Base-by-base conservation (phyloP, 352 stramenopile species). In the Phytophthora melonis region DNA sequence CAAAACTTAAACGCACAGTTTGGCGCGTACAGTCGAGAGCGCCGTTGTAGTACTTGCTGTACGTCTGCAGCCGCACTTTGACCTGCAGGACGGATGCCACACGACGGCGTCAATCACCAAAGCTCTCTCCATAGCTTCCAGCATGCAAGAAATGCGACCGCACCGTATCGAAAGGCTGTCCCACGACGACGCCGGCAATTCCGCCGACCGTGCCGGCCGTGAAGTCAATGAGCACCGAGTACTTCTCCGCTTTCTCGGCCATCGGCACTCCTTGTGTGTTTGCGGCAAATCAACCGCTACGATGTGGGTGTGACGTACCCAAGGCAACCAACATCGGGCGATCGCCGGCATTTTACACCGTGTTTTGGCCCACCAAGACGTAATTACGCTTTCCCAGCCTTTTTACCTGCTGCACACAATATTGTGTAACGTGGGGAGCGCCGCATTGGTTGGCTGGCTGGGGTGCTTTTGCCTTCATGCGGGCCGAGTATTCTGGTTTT, bases 141-240 rank as follows among this genome's bases (percentile, higher is more conserved):
- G 1, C 7, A 11, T 19, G 11, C 7, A 19, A n/a, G 1, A 25
- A 25, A 16, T 19, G 25, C 25, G 43, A 13, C 43, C 75, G 32
- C 56, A 89, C 82, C 21, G 83, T 91, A 55, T 91, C 83, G 43
- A 91, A 91, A 0, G 83, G 83, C 64, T 91, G 83, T 8, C 83
- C 83, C 14, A 91, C 83, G 16, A 91, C 32, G 53, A 91, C 83
- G 19, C 83, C 83, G 47, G 68, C 79, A 63, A 80, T 82, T 1
- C 83, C 83, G 45, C 80, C 83, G n/a, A 89, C 70, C 25, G 79
- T 81, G 43, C 83, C 83, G 18, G 83, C 79, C 18, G 74, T 78
- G 39, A 89, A 79, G 50, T 89, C 81, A 14, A 88, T 50, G 3
- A 79, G 62, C 45, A 85, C 70, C 39, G 81, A 80, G 70, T 78